Base-by-base conservation (phyloP, 495 filamentous ascomycete species). In the Cladorrhinum samala region DNA sequence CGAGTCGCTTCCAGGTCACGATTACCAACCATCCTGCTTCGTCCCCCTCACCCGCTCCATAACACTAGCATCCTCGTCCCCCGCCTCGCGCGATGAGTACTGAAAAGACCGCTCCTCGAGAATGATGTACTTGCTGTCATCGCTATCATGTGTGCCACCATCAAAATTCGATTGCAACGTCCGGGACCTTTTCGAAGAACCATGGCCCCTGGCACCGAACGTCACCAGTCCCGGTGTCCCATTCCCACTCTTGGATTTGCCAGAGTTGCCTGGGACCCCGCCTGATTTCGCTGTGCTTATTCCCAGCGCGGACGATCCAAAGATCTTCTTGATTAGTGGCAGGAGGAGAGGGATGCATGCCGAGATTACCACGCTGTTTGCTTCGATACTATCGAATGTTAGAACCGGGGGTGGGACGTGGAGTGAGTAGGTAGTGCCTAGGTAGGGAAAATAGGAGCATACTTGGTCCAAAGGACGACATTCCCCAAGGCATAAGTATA, bases 401-500 rank as follows among this genome's bases (percentile, higher is more conserved):
- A n/a, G 7, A 19, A 27, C 20, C n/a, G n/a, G n/a, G n/a, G 24
- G 18, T 41, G 16, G 16, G 4, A 5, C 30, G 1, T 19, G 8
- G 9, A 3, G 20, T 1, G 4, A 37, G 16, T 18, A 3, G 24
- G 4, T 3, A 9, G 9, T 19, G 18, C 4, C 42, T 13, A 40
- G 13, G 5, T 33, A 13, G 6, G 5, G 7, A 36, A 19, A 2
- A 25, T 11, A 13, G 27, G n/a, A 8, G 16, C 55, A 56, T 23
- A 64, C 61, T 61, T 64, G 9, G 62, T 64, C 62, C 56, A 61
- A 19, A 64, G 30, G 2, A 64, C 49, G 3, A 64, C 50, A 23
- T 59, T 53, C 30, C 61, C 58, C 17, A 57, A 58, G 3, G 53
- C 45, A n/a, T 53, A 64, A 13, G 62, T 64, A 36, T 55, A 64